phyloP scores from a whole-genome alignment of 306 rosid genomes.

The Ammopiptanthus mongolicus region DNA sequence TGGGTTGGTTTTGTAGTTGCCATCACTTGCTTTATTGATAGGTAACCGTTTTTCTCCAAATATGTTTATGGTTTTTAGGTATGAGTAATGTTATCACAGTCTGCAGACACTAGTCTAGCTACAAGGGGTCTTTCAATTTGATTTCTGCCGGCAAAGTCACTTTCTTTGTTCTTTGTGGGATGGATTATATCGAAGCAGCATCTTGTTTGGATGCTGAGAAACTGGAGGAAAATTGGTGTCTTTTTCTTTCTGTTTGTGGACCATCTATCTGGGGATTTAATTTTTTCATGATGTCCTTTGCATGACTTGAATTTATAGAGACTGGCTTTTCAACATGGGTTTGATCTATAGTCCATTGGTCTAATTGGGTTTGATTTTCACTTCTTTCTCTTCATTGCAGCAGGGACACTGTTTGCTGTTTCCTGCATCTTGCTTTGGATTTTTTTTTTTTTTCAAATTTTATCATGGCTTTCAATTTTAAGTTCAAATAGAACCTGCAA shows the following conservation, averaged over 20 bases:
- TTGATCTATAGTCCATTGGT: slow-evolving; percentile 23
- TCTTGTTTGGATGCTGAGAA: slow-evolving; percentile 30
- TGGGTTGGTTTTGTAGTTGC: slow-evolving; percentile 26
- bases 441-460: background rate
- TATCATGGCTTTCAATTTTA: slow-evolving; percentile 20
- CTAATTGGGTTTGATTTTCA: slow-evolving; percentile 25
- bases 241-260: background rate
- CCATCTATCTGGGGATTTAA: background rate
- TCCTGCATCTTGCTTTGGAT: slow-evolving; percentile 4
- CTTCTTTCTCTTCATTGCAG: slow-evolving; percentile 23
- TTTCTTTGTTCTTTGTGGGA: background rate
- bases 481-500: slow-evolving; percentile 17
- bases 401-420: slow-evolving; percentile 8
- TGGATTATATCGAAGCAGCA: slow-evolving; percentile 4
- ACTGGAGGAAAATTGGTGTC: slow-evolving; percentile 5
- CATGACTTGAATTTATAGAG: slow-evolving; percentile 4
- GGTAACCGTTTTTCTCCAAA: background rate
- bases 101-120: background rate
- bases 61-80: background rate
- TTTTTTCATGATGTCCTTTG: slow-evolving; percentile 7
- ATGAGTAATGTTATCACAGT: background rate
- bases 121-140: slow-evolving; percentile 5
- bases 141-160: background rate
- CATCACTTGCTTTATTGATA: slow-evolving; percentile 22
- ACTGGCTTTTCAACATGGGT: slow-evolving; percentile 49